Evolutionary conservation across 2,329 filamentous ascomycete species (phyloP), one percentile per base, ranked within the genome.

Genomic region (Paracoccidioides lutzii): DNA sequence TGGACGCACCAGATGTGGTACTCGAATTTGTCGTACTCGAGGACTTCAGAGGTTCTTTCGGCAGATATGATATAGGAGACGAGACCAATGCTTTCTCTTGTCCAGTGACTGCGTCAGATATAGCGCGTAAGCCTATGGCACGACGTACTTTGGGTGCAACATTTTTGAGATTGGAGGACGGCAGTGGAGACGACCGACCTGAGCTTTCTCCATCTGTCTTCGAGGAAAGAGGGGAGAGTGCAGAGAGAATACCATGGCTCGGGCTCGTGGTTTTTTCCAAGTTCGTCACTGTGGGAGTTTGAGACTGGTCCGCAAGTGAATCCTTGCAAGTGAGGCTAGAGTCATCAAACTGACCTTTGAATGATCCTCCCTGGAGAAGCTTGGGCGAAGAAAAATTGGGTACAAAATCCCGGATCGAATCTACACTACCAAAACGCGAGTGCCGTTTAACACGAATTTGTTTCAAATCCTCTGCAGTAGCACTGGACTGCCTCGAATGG

Each of bases 1-100:
- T 80, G 14, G 80, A 81, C 0, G 78, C 80, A 3, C 71, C 76
- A 30, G 80, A 84, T 7, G 80, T 81, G 38, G 80, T 84, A 52
- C 77, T 82, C 15, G 90, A 95, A 4, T 86, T 88, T 3, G 89
- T 91, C 56, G 85, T 79, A 28, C 84, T 81, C 0, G 87, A 84
- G 3, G 86, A 89, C 28, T 77, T 76, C 7, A 77, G 74, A 4
- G 74, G 76, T 55, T 81, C 79, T 57, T 76, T 79, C 43, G 6
- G 76, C 72, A 15, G 75, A 76, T 2, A 69, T 22, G 71, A 66
- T 12, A 68, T 65, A 12, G 71, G 71, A 10, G 76, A 71, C 33
- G 66, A 71, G 22, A 73, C 71, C 22, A 67, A 59, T n/a, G 74
- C 71, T 66, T 78, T 81, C 57, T 81, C 78, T 45, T 66, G 73